phyloP scores from a whole-genome alignment of 2,329 filamentous ascomycete species.

The Incumbomyces delicatus region DNA sequence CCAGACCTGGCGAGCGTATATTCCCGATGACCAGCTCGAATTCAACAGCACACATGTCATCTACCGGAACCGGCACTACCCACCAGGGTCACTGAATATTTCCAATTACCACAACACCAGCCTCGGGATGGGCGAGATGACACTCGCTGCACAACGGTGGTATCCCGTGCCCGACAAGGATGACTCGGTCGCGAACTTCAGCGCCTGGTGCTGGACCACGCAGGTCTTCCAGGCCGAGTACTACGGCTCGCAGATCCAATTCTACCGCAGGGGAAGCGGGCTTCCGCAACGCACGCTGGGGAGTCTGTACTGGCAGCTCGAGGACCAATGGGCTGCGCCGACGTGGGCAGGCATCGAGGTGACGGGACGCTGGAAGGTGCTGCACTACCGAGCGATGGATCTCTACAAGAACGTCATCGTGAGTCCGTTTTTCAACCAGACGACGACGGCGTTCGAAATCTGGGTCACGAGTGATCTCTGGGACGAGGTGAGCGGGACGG shows the following conservation, averaged over 20 bases:
- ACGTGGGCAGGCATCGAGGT: slow-evolving; percentile 57
- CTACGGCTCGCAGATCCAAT: slow-evolving; percentile 51
- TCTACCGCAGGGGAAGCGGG: slow-evolving; percentile 51
- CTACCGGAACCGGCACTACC: slow-evolving; percentile 52
- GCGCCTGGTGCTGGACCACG: slow-evolving; percentile 51
- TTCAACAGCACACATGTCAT: slow-evolving; percentile 50
- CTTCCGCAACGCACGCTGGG: slow-evolving; percentile 49
- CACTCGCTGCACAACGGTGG: slow-evolving; percentile 44
- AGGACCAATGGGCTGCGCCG: slow-evolving; percentile 56
- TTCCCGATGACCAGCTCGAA: slow-evolving; percentile 41
- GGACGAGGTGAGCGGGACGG: slow-evolving; percentile 37
- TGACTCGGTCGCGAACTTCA: slow-evolving; percentile 48
- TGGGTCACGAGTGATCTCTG: slow-evolving; percentile 52
- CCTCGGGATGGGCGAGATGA: slow-evolving; percentile 47
- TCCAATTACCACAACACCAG: slow-evolving; percentile 35
- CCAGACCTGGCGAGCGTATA: slow-evolving; percentile 47
- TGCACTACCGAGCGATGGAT: slow-evolving; percentile 50
- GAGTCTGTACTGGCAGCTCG: slow-evolving; percentile 55
- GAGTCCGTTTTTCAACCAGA: slow-evolving; percentile 46
- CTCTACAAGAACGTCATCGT: slow-evolving; percentile 51
- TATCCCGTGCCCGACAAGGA: slow-evolving; percentile 48
- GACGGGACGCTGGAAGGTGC: slow-evolving; percentile 52
- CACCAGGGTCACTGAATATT: slow-evolving; percentile 39
- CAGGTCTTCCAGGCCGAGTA: slow-evolving; percentile 57
- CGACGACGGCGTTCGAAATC: slow-evolving; percentile 40